Base-by-base conservation (phyloP, 108 stramenopile genomes). In the Skeletonema marinoi region DNA sequence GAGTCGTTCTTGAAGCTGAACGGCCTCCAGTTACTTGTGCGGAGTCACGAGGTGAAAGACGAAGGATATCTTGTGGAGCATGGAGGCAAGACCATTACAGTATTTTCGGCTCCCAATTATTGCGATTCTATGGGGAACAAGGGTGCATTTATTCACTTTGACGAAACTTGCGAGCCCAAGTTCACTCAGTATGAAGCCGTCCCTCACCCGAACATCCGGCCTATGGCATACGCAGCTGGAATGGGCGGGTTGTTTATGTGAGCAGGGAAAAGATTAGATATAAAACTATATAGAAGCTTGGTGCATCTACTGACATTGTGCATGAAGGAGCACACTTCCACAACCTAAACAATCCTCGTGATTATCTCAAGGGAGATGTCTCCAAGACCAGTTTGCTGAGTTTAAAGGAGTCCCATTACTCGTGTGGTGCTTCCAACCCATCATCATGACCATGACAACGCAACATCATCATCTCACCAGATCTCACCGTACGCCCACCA, bases 71-170 rank as follows among this genome's bases (percentile, higher is more conserved):
- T 96, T 41, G 94, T 98, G n/a, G 99, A 98, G 87, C 99, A 99
- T 85, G 96, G 91, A n/a, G 98, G 97, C n/a, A 92, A 95, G 79
- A 96, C 96, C 44, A 95, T 99, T 54, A 99, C 99, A 21, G 96
- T 99, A 36, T 99, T 99, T 83, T 90, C 88, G 10, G 99, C 99
- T 35, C 99, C 99, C 8, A 99, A 99, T 84, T 99, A 99, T 86
- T 99, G 99, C 83, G 99, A 99, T 74, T 89, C 95, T 59, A 99
- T 99, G 99, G 99, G 98, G 31, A 99, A 99, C 85, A 98, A 98
- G 80, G 99, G 98, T 44, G 99, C 98, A 30, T 97, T 97, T 73
- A 97, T 99, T 71, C 95, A 93, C 73, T 97, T 99, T 83, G 84
- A 88, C 35, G 88, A 81, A 50, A 75, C 64, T 8, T 75, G 94